Percentiles rank a stretch among this genome's conserved stretches.
These are phyloP conservation scores for Penicillium paradoxum DNA, from an alignment of 495 filamentous ascomycete species.

Conservation along the genomic window DNA sequence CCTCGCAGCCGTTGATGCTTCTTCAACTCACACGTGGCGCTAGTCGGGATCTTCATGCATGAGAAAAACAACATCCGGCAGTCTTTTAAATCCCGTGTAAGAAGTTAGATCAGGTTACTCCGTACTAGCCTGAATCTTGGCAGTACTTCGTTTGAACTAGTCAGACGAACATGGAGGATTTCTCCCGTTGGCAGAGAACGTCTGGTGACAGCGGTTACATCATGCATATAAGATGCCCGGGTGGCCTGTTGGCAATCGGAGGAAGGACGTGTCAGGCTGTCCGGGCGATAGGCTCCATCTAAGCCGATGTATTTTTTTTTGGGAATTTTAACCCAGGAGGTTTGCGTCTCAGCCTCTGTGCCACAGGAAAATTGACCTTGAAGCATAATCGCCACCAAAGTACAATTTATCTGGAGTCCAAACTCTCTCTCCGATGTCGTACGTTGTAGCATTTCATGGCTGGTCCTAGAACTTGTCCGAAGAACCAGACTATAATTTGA, in stretches of 20 bases:
- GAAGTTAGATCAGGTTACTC: neutral
- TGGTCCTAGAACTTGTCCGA: no score
- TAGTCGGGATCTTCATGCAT: constrained; percentile 45
- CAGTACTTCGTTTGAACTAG: neutral
- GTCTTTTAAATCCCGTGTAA: constrained; percentile 9
- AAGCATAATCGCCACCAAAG: neutral
- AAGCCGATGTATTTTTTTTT: neutral
- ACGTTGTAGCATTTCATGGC: no score
- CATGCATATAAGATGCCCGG: constrained; percentile 1
- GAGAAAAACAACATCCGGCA: constrained; percentile 12
- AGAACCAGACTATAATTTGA: neutral
- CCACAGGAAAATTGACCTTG: neutral
- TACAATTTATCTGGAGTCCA: neutral
- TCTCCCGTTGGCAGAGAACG: neutral
- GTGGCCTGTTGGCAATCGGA: constrained; percentile 4
- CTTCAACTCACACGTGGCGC: constrained; percentile 39
- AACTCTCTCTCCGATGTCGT: no score
- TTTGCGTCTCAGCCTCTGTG: constrained; percentile 11
- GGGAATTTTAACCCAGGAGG: neutral
- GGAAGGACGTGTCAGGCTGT: constrained; percentile 14
- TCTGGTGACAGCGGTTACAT: constrained; percentile 18
- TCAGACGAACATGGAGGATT: constrained; percentile 12
- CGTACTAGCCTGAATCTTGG: neutral
- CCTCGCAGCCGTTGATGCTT: constrained; percentile 44
- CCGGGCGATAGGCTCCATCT: constrained; percentile 5